Evolutionary conservation across 1,284 basidiomycete genomes (phyloP).

Genomic region (Heterobasidion occidentale): DNA sequence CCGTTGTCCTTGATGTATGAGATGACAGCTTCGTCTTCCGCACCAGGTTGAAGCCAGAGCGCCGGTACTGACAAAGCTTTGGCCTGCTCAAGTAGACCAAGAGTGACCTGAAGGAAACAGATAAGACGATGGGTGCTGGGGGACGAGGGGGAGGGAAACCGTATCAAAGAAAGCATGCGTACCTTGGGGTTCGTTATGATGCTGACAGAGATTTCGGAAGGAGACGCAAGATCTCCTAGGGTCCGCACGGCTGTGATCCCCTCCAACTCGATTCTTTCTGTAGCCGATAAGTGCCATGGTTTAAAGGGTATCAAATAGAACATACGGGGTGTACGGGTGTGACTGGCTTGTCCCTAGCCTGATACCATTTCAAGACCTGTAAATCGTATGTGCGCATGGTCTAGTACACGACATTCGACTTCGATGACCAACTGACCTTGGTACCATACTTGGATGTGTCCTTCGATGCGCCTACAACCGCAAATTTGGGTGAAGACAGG

Average conservation of each 20-base stretch:
- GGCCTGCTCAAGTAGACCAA: constrained; percentile 55
- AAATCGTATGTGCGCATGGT: background rate
- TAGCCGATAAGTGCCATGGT: background rate
- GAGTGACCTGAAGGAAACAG: constrained; percentile 47
- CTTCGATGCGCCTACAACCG: constrained; percentile 76
- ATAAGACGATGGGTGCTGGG: background rate
- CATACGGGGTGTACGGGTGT: constrained; percentile 65
- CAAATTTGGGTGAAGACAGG: constrained; percentile 53
- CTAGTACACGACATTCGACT: too few relatives aligned
- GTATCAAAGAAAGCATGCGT: constrained; percentile 3
- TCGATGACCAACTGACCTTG: background rate
- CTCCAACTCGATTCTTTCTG: constrained; percentile 64
- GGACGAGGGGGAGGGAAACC: background rate
- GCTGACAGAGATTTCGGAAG: constrained; percentile 67
- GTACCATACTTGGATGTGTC: constrained; percentile 59
- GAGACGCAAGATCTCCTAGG: constrained; percentile 52
- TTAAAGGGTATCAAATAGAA: constrained; percentile 2
- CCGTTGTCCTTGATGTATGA: constrained; percentile 45
- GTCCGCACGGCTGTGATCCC: constrained; percentile 45
- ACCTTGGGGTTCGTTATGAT: constrained; percentile 73
- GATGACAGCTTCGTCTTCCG: constrained; percentile 52
- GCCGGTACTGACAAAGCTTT: constrained; percentile 54
- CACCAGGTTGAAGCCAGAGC: constrained; percentile 84
- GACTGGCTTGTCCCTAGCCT: constrained; percentile 49
- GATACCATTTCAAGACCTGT: constrained; percentile 73